Conservation (phyloP, 305 asterid species). For the Solanum chacoense region DNA sequence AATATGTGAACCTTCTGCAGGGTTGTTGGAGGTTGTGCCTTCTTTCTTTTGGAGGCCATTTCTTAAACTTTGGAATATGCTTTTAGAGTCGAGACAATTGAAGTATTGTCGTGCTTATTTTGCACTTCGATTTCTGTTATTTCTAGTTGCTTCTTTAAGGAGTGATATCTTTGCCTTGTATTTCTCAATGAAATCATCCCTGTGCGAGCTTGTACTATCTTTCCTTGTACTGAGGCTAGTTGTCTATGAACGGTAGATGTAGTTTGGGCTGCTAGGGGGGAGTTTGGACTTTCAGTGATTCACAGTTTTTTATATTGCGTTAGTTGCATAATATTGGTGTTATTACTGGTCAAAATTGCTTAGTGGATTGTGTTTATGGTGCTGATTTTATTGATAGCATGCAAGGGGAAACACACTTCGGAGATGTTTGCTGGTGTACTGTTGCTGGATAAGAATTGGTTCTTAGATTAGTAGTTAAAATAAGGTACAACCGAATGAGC, state of each 20-base stretch:
- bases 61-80: neutral
- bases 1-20: neutral
- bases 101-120: neutral
- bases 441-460: neutral
- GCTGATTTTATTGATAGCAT: neutral
- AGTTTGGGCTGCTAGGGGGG: neutral
- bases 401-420: neutral
- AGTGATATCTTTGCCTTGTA: neutral
- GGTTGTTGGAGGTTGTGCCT: neutral
- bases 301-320: neutral
- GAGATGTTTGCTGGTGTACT: neutral
- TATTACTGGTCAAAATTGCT: neutral
- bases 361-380: neutral
- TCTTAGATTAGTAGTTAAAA: neutral
- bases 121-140: neutral
- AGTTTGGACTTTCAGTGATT: neutral
- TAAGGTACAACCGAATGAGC: neutral
- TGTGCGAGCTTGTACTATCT: neutral
- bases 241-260: neutral
- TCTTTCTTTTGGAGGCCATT: neutral
- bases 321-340: neutral
- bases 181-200: neutral
- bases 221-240: neutral
- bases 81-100: neutral
- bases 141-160: neutral